Evolutionary conservation across 805 yeast genomes (phyloP), one percentile per base, ranked within the genome.

Genomic region (Myxozyma neotropica): DNA sequence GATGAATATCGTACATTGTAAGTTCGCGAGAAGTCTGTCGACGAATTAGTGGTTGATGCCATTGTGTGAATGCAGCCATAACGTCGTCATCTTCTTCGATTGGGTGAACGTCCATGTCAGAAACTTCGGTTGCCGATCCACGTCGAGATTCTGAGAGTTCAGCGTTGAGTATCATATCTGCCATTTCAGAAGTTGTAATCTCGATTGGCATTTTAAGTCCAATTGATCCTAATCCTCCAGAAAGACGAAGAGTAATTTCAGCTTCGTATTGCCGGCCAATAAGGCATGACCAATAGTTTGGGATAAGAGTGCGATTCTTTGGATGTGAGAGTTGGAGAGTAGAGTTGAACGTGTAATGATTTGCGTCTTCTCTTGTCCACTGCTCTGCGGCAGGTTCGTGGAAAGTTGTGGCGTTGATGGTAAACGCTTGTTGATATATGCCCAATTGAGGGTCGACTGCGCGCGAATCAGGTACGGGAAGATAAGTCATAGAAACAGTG

Each of bases 251-350:
- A 26, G 57, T 58, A 13, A 58, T 39, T 23, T 58, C 62, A 4
- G 55, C 59, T 21, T 53, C 59, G 35, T 61, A 61, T 31, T 61
- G 65, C 27, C 65, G 52, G 6, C 62, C 62, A 10, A 57, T 45
- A 12, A 53, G 44, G 31, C 65, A 61, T 3, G 59, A 46, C 62
- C 57, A 58, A n/a, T 58, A 57, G 24, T 54, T 58, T 12, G 65
- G 65, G 15, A 58, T 59, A 6, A 57, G 45, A 3, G 42, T 27
- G 33, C 55, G 45, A 19, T 35, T 12, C 23, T 49, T 21, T 4
- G 65, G 65, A n/a, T 21, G 50, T n/a, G 17, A 29, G 15, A 61
- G 44, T 12, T 38, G 43, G 12, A 61, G 13, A 4, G 50, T 54
- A 15, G 54, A 21, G 43, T 47, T 38, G 36, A 53, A 40, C 15